Conservation (phyloP, 2,329 filamentous ascomycete species). For the Fusarium sp. region DNA sequence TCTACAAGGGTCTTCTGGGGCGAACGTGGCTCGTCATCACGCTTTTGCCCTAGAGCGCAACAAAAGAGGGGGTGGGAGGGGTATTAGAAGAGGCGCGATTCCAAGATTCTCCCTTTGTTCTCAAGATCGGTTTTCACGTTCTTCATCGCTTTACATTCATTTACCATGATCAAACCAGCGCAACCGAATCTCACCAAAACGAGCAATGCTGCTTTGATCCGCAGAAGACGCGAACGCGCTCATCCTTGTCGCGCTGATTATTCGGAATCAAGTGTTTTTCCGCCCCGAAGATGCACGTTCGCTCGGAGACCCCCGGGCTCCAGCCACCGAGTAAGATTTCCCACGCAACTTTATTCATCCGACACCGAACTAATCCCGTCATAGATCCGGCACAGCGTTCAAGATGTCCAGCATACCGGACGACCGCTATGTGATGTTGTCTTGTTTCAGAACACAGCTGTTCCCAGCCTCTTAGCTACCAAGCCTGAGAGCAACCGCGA, state of each 20-base stretch:
- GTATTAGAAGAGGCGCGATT: slow-evolving; percentile 27
- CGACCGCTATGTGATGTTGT: slow-evolving; percentile 15
- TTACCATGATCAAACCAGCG: slow-evolving; percentile 7
- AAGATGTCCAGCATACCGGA: slow-evolving; percentile 6
- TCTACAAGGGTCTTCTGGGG: slow-evolving; percentile 14
- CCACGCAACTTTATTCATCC: slow-evolving; percentile 11
- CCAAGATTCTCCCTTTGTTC: slow-evolving; percentile 3
- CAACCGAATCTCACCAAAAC: slow-evolving; percentile 10
- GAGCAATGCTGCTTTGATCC: not conserved
- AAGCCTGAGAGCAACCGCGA: not conserved
- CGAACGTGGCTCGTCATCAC: not conserved
- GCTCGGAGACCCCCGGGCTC: not conserved
- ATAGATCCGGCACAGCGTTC: slow-evolving; percentile 11
- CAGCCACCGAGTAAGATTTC: slow-evolving; percentile 10
- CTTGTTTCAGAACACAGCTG: slow-evolving; percentile 16
- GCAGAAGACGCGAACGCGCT: slow-evolving; percentile 13
- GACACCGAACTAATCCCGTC: not conserved
- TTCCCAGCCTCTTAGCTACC: slow-evolving; percentile 1
- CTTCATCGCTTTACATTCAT: not conserved
- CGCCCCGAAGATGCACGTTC: slow-evolving; percentile 21
- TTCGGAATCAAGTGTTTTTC: slow-evolving; percentile 19
- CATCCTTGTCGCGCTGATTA: not conserved
- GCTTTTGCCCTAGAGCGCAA: not conserved
- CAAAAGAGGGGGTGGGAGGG: not conserved
- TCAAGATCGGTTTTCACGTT: not conserved